phyloP scores from a whole-genome alignment of 805 yeast species.

The Tanozyma kutaoensis region DNA sequence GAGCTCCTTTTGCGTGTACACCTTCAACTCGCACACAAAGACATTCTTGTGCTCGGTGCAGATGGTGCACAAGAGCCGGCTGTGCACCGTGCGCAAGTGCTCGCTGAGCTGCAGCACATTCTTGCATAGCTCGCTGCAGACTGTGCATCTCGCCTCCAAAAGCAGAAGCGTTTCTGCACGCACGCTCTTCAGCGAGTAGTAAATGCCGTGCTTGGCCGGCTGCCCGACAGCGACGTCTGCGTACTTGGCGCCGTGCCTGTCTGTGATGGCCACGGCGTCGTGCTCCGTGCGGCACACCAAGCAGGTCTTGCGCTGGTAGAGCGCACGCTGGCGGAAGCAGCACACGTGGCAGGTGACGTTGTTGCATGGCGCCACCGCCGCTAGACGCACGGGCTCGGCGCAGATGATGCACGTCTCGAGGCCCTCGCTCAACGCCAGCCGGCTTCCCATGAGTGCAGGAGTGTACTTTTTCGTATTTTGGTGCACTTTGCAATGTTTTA shows the following conservation, averaged over 20 bases:
- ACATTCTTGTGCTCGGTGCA: conserved; percentile 71
- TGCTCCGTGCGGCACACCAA: conserved; percentile 73
- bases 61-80: conserved; percentile 52
- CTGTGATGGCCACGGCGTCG: conserved; percentile 43
- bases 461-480: too few species aligned
- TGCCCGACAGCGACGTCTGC: conserved; percentile 18
- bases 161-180: conserved; percentile 33
- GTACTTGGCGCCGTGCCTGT: conserved; percentile 17
- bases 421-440: too few species aligned
- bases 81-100: conserved; percentile 57
- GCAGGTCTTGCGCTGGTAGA: conserved; percentile 64
- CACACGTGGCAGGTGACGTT: conserved; percentile 79
- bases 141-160: conserved; percentile 38
- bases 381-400: conserved; percentile 52
- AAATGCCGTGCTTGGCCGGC: too few species aligned
- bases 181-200: too few species aligned
- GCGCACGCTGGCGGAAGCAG: conserved; percentile 68
- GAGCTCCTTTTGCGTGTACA: conserved; percentile 49
- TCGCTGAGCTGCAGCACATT: conserved; percentile 45
- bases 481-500: too few species aligned
- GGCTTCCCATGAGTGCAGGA: too few species aligned
- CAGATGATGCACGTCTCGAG: conserved; percentile 62
- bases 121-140: conserved; percentile 27
- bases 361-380: conserved; percentile 70
- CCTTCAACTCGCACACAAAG: conserved; percentile 56